phyloP scores from a whole-genome alignment of 768 basidiomycete species.

The Amanita brunnescens region DNA sequence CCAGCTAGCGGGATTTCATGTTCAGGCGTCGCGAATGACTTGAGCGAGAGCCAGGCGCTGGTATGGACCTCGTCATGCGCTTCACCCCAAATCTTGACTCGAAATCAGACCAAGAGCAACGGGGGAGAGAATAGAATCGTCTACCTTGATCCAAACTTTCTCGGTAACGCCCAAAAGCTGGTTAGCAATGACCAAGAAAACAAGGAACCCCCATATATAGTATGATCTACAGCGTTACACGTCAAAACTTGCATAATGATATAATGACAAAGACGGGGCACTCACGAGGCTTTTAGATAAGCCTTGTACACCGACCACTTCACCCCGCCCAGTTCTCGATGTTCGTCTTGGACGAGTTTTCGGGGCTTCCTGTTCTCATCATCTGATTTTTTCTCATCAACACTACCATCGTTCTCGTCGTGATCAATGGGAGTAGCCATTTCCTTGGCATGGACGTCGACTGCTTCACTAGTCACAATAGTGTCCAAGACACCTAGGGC shows the following conservation, averaged over 20 bases:
- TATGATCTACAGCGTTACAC: constrained; percentile 40
- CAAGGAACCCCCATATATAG: constrained; percentile 54
- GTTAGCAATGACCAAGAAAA: constrained; percentile 37
- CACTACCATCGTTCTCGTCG: constrained; percentile 17
- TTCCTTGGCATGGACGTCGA: constrained; percentile 40
- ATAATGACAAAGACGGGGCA: constrained; percentile 9
- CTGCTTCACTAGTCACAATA: constrained; percentile 43
- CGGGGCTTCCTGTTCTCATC: constrained; percentile 49
- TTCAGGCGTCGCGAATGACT: constrained; percentile 27
- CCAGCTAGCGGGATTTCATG: constrained; percentile 30
- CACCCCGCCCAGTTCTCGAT: constrained; percentile 71
- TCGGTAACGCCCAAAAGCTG: constrained; percentile 48
- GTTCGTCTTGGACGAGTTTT: constrained; percentile 75
- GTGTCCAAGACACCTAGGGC: constrained; percentile 52
- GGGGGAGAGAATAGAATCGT: not conserved
- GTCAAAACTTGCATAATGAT: not conserved
- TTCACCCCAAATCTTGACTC: constrained; percentile 49
- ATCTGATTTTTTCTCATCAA: constrained; percentile 16
- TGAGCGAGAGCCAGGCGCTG: constrained; percentile 23
- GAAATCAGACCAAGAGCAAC: not conserved
- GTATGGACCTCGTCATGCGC: constrained; percentile 33
- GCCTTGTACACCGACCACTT: constrained; percentile 66
- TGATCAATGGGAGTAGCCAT: constrained; percentile 23
- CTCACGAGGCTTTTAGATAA: constrained; percentile 67
- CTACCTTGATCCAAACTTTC: constrained; percentile 70